phyloP scores from a whole-genome alignment of 208 protist species.

The Trypanosomatidae sp. region DNA sequence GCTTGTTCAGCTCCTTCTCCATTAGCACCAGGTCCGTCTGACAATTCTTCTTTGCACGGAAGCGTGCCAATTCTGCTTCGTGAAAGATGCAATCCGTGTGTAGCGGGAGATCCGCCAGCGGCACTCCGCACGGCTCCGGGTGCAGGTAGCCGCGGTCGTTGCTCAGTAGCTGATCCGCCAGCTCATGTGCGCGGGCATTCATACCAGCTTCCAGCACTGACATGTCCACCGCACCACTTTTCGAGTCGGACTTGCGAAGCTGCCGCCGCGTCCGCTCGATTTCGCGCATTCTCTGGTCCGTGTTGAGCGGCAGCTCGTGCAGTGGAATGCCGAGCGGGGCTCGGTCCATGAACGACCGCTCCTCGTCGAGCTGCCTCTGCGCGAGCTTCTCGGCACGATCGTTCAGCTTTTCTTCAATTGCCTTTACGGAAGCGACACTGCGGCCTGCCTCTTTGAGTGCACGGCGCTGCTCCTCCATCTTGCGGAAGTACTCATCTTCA shows the following conservation, averaged over 20 bases:
- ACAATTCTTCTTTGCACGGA: conserved; percentile 21
- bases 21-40: conserved; percentile 34
- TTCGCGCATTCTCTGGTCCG: conserved; percentile 57
- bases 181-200: conserved; percentile 50
- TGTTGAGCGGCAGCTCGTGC: conserved; percentile 58
- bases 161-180: conserved; percentile 53
- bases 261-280: conserved; percentile 63
- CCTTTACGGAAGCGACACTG: conserved; percentile 32
- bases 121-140: conserved; percentile 67
- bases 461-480: conserved; percentile 70
- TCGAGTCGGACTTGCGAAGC: conserved; percentile 39
- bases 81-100: conserved; percentile 60
- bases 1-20: conserved; percentile 51
- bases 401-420: conserved; percentile 62
- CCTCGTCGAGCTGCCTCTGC: conserved; percentile 41
- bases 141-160: conserved; percentile 69
- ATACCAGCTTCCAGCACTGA: conserved; percentile 58
- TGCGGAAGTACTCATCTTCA: conserved; percentile 64
- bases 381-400: conserved; percentile 54
- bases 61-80: conserved; percentile 43
- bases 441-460: conserved; percentile 49
- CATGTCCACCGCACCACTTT: conserved; percentile 31
- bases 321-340: conserved; percentile 66
- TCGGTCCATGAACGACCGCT: conserved; percentile 74
- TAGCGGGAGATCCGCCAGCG: conserved; percentile 60